These are phyloP conservation scores for Rhizopogon rudus DNA, from an alignment of 768 basidiomycete species.

Conservation along the genomic window DNA sequence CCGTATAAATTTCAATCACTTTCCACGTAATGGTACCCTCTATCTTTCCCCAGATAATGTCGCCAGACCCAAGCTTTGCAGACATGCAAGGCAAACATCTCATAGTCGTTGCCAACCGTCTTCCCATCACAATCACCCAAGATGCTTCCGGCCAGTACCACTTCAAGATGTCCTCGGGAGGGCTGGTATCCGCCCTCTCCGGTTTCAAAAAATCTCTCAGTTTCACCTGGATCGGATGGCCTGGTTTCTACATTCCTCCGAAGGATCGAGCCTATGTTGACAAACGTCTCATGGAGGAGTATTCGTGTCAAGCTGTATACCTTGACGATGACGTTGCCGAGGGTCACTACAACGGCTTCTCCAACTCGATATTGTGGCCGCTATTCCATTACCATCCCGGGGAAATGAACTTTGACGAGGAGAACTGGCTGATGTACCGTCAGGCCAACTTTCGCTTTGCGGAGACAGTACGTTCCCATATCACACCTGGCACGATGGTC, in stretches of 20 bases:
- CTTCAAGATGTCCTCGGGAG: slow-evolving; percentile 99
- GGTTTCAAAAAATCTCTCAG: slow-evolving; percentile 98
- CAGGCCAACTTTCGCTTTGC: slow-evolving; percentile 96
- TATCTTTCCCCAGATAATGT: slow-evolving; percentile 16
- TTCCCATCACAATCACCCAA: slow-evolving; percentile 94
- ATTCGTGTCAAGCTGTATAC: slow-evolving; percentile 96
- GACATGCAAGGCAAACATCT: slow-evolving; percentile 63
- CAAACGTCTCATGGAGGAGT: slow-evolving; percentile 89
- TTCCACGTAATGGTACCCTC: slow-evolving; percentile 18
- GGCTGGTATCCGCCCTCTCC: slow-evolving; percentile 93
- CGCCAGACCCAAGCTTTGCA: slow-evolving; percentile 23
- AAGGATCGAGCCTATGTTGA: slow-evolving; percentile 92
- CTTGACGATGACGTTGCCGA: slow-evolving; percentile 98
- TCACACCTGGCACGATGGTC: slow-evolving; percentile 87
- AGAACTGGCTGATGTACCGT: slow-evolving; percentile 96
- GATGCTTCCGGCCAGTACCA: slow-evolving; percentile 91
- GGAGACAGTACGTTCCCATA: slow-evolving; percentile 75
- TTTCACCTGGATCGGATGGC: slow-evolving; percentile 98
- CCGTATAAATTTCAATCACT: slow-evolving; percentile 20
- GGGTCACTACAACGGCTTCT: slow-evolving; percentile 96
- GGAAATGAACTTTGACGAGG: slow-evolving; percentile 99
- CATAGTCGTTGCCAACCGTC: slow-evolving; percentile 93
- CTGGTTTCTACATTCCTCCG: slow-evolving; percentile 87
- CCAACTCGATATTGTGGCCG: slow-evolving; percentile 99
- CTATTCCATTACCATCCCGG: slow-evolving; percentile 99